Percentiles rank a stretch among this genome's conserved stretches.
These are phyloP conservation scores for Durotheca rogersii DNA, from an alignment of 495 filamentous ascomycete species.

Conservation along the genomic window DNA sequence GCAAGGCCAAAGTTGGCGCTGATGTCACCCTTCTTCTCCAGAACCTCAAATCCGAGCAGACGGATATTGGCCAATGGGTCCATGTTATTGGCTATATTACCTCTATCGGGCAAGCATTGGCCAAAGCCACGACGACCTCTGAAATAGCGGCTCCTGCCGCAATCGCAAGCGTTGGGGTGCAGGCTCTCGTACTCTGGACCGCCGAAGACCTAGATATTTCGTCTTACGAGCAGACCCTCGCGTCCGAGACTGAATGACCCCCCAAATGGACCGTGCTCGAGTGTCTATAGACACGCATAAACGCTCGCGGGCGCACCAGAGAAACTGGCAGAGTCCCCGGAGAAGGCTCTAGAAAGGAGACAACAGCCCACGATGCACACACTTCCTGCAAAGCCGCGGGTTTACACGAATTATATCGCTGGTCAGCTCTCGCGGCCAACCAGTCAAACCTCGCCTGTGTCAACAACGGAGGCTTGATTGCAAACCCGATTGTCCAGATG, in stretches of 20 bases:
- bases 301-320: too few species aligned
- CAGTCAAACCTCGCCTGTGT: conserved; percentile 1
- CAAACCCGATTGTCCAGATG: conserved; percentile 3
- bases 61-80: conserved; percentile 80
- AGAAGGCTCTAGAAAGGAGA: neutral
- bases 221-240: conserved; percentile 19
- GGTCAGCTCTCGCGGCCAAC: too few species aligned
- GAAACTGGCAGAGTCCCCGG: neutral
- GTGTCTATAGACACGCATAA: too few species aligned
- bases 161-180: conserved; percentile 18
- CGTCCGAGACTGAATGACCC: conserved; percentile 12
- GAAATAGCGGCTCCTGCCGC: too few species aligned
- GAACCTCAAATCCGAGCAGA: conserved; percentile 61
- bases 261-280: neutral
- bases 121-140: conserved; percentile 1
- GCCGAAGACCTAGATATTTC: conserved; percentile 21
- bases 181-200: conserved; percentile 23
- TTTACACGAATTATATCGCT: too few species aligned
- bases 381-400: neutral
- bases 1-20: conserved; percentile 54
- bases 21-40: conserved; percentile 71
- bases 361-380: conserved; percentile 11
- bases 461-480: conserved; percentile 11
- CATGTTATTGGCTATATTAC: conserved; percentile 85
- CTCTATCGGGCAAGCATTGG: conserved; percentile 14